A percentile compares a stretch with the other conserved stretches of the same genome.
These are phyloP conservation scores for Aspergillus tubingensis DNA, from an alignment of 2,329 filamentous ascomycete species.

Conservation along the genomic window DNA sequence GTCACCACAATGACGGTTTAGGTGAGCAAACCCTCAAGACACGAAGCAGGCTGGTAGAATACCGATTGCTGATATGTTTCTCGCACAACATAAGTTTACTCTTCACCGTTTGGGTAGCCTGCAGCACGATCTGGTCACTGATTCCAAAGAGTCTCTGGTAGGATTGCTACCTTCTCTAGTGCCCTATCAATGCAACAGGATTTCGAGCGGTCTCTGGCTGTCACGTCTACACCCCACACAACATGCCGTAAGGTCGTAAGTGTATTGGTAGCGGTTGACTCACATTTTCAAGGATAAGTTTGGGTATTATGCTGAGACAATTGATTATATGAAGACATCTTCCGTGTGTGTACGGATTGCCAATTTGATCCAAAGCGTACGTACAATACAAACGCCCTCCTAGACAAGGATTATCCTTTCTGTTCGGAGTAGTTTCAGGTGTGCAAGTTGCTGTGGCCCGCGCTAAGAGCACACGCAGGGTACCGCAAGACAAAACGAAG, in stretches of 20 bases:
- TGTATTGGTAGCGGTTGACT: background rate
- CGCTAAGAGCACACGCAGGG: background rate
- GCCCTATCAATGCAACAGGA: too few relatives aligned
- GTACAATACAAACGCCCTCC: background rate
- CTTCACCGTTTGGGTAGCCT: too few relatives aligned
- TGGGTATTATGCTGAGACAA: background rate
- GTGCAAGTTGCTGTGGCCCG: background rate
- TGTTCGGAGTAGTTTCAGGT: background rate
- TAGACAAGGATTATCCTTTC: background rate
- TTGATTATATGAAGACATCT: background rate
- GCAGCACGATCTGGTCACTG: too few relatives aligned
- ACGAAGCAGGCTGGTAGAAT: background rate
- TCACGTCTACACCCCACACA: background rate
- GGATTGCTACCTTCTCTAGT: too few relatives aligned
- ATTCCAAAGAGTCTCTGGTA: too few relatives aligned
- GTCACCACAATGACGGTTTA: background rate
- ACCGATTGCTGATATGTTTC: background rate
- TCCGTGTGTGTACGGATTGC: background rate
- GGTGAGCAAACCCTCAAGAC: background rate
- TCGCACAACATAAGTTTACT: too few relatives aligned
- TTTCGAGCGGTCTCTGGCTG: background rate
- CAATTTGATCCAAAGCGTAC: background rate
- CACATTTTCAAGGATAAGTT: background rate
- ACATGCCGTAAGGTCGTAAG: background rate
- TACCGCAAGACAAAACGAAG: background rate